Conservation (phyloP, 108 stramenopile genomes). For the Cylindrotheca fusiformis region DNA sequence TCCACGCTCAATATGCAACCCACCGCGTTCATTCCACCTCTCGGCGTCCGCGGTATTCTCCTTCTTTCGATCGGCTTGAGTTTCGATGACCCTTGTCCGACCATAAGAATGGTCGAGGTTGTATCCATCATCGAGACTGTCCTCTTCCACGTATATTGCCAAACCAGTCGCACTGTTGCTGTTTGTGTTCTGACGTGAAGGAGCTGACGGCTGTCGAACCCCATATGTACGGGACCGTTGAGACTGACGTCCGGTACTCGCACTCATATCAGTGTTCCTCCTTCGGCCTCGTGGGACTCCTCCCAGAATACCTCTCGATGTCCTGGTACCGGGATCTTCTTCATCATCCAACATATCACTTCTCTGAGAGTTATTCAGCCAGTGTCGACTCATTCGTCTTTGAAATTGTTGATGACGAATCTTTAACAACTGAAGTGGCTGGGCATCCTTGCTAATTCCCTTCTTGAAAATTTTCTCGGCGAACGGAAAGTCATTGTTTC, state of each 20-base stretch:
- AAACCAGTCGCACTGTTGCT: constrained; percentile 26
- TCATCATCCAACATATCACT: constrained; percentile 42
- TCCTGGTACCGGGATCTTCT: constrained; percentile 24
- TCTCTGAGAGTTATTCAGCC: constrained; percentile 54
- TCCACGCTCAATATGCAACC: constrained; percentile 15
- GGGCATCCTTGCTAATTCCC: constrained; percentile 63
- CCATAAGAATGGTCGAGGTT: constrained; percentile 30
- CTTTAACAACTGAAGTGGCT: constrained; percentile 63
- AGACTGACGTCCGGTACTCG: not conserved
- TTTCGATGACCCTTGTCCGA: constrained; percentile 34
- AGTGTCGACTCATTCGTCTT: constrained; percentile 78
- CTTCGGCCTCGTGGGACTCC: constrained; percentile 44
- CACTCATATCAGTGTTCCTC: constrained; percentile 45
- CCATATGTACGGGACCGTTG: not conserved
- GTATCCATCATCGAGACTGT: constrained; percentile 31
- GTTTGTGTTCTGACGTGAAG: not conserved
- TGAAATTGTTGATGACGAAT: constrained; percentile 78
- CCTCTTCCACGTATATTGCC: constrained; percentile 52
- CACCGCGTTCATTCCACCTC: constrained; percentile 81
- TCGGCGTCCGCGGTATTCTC: constrained; percentile 69
- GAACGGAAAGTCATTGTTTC: constrained; percentile 50
- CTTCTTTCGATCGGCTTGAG: constrained; percentile 61
- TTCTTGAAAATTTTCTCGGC: constrained; percentile 63
- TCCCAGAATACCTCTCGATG: constrained; percentile 42
- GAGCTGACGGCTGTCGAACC: not conserved